phyloP scores from a whole-genome alignment of 169 alveolate genomes.

The Plasmodium adleri region DNA sequence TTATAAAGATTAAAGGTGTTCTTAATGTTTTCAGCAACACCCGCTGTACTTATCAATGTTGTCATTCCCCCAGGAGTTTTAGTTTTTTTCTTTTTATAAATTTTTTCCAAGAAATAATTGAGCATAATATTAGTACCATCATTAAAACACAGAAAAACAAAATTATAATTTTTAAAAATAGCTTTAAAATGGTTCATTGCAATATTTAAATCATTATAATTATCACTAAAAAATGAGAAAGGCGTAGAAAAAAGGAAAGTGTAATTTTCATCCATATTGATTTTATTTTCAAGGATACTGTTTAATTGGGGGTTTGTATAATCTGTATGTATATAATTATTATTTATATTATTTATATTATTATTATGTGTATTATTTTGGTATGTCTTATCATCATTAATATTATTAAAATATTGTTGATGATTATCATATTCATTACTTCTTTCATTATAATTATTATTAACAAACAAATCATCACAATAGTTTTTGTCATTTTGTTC shows the following conservation, averaged over 20 bases:
- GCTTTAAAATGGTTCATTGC: slow-evolving; percentile 42
- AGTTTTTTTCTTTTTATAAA: slow-evolving; percentile 35
- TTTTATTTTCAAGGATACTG: background rate
- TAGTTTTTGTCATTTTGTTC: no score
- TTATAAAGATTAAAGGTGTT: slow-evolving; percentile 35
- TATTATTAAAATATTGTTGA: background rate
- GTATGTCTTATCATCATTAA: background rate
- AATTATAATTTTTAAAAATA: slow-evolving; percentile 58
- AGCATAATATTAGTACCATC: slow-evolving; percentile 65
- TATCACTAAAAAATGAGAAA: slow-evolving; percentile 54
- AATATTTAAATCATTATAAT: slow-evolving; percentile 50
- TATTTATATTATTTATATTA: background rate
- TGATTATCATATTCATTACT: background rate
- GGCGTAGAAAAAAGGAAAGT: slow-evolving; percentile 54
- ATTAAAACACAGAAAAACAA: slow-evolving; percentile 47
- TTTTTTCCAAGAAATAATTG: slow-evolving; percentile 62
- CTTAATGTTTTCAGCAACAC: background rate
- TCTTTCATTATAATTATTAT: background rate
- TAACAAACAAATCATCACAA: no score
- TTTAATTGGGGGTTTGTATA: background rate
- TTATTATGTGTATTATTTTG: background rate
- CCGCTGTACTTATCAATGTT: background rate
- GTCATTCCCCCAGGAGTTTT: slow-evolving; percentile 10
- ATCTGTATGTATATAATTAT: background rate
- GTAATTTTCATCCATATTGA: background rate